Percentiles rank a stretch among this genome's conserved stretches.
These are phyloP conservation scores for Fraxinus excelsior DNA, from an alignment of 257 asterid species.

Conservation along the genomic window DNA sequence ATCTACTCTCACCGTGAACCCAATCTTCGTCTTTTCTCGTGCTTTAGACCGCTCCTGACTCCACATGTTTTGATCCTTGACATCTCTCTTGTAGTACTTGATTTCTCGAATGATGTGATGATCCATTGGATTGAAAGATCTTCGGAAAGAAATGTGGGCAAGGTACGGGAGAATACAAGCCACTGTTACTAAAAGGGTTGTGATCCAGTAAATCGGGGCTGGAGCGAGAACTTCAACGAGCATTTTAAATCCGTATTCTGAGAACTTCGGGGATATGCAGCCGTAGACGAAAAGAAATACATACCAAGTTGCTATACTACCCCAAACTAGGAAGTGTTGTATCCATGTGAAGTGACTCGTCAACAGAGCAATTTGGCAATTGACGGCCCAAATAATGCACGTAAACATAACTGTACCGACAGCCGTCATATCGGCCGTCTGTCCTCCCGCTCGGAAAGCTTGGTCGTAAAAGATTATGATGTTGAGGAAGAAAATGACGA, in stretches of 20 bases:
- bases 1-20: slow-evolving; percentile 91
- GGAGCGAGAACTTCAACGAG: slow-evolving; percentile 77
- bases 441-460: slow-evolving; percentile 84
- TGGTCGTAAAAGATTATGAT: slow-evolving; percentile 75
- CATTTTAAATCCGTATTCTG: slow-evolving; percentile 54
- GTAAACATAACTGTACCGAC: slow-evolving; percentile 96
- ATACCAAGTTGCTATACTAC: slow-evolving; percentile 61
- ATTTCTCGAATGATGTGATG: slow-evolving; percentile 96
- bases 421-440: slow-evolving; percentile 83
- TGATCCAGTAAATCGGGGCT: slow-evolving; percentile 82
- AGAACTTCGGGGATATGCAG: slow-evolving; percentile 36
- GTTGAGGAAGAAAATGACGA: slow-evolving; percentile 74
- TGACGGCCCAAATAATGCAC: slow-evolving; percentile 53
- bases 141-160: slow-evolving; percentile 69
- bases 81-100: slow-evolving; percentile 71
- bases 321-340: slow-evolving; percentile 76
- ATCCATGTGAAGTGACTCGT: slow-evolving; percentile 98
- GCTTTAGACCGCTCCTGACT: slow-evolving; percentile 75
- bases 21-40: slow-evolving; percentile 70
- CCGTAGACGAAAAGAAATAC: too few relatives aligned
- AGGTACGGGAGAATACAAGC: slow-evolving; percentile 82
- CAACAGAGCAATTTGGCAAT: slow-evolving; percentile 79
- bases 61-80: slow-evolving; percentile 92
- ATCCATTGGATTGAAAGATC: slow-evolving; percentile 86
- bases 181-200: slow-evolving; percentile 68